phyloP scores from a whole-genome alignment of 768 basidiomycete species.

The Phaffia australis region DNA sequence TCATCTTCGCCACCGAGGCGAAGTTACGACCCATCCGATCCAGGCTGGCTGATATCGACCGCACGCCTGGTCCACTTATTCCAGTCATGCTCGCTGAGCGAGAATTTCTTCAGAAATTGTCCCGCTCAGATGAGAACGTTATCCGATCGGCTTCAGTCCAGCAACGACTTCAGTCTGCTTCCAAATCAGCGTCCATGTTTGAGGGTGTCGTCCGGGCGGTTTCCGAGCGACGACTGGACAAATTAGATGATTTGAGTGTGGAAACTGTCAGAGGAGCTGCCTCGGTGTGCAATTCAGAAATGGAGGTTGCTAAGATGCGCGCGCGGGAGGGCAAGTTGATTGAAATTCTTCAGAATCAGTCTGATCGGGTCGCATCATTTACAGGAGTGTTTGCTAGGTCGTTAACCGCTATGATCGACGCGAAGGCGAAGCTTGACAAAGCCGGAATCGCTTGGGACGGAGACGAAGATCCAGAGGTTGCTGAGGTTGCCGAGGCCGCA shows the following conservation, averaged over 20 bases:
- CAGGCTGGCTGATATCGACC: conserved; percentile 47
- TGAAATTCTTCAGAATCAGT: conserved; percentile 54
- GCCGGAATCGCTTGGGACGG: background rate
- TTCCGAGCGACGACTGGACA: conserved; percentile 65
- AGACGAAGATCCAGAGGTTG: background rate
- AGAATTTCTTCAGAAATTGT: conserved; percentile 55
- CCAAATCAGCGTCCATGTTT: conserved; percentile 68
- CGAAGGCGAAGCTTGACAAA: conserved; percentile 32
- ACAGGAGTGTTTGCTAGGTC: conserved; percentile 71
- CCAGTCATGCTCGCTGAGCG: conserved; percentile 63
- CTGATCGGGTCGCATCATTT: conserved; percentile 56
- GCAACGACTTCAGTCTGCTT: conserved; percentile 53
- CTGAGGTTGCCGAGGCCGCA: background rate
- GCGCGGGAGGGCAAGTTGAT: conserved; percentile 55
- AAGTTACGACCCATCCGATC: conserved; percentile 56
- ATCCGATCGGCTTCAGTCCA: conserved; percentile 53
- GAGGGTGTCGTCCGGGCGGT: conserved; percentile 76
- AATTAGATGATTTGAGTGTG: conserved; percentile 57
- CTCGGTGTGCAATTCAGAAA: conserved; percentile 53
- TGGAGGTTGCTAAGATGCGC: conserved; percentile 58
- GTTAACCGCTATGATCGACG: conserved; percentile 59
- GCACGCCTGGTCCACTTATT: conserved; percentile 37
- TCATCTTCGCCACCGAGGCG: conserved; percentile 56
- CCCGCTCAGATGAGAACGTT: conserved; percentile 58
- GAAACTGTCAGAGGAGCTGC: conserved; percentile 65